These are phyloP conservation scores for Candida chauliodis DNA, from an alignment of 805 yeast species.

Conservation along the genomic window DNA sequence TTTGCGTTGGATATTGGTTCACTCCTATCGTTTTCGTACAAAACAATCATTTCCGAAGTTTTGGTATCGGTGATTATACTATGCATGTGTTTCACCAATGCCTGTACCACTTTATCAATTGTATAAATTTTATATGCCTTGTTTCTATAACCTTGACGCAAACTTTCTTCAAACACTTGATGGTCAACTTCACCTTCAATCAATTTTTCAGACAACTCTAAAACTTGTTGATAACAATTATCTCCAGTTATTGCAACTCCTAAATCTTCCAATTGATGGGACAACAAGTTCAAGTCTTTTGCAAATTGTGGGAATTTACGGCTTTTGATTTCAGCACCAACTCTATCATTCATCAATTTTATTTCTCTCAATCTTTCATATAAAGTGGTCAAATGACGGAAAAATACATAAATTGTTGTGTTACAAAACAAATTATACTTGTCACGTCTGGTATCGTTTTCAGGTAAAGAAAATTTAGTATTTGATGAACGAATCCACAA, in stretches of 20 bases:
- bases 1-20: slow-evolving; percentile 65
- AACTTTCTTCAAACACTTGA: slow-evolving; percentile 90
- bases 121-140: slow-evolving; percentile 91
- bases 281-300: slow-evolving; percentile 74
- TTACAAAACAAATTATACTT: slow-evolving; percentile 81
- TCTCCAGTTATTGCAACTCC: slow-evolving; percentile 66
- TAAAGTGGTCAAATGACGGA: slow-evolving; percentile 78
- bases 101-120: slow-evolving; percentile 84
- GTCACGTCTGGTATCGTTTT: slow-evolving; percentile 35
- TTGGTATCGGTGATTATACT: slow-evolving; percentile 73
- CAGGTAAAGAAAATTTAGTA: slow-evolving; percentile 25
- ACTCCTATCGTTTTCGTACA: slow-evolving; percentile 80
- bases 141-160: slow-evolving; percentile 92
- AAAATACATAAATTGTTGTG: slow-evolving; percentile 82
- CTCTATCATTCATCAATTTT: slow-evolving; percentile 66
- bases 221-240: slow-evolving; percentile 74
- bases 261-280: slow-evolving; percentile 76
- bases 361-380: slow-evolving; percentile 79
- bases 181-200: slow-evolving; percentile 91
- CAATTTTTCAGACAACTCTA: slow-evolving; percentile 66
- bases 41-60: slow-evolving; percentile 72
- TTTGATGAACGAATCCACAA: slow-evolving; percentile 41
- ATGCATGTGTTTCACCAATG: slow-evolving; percentile 75
- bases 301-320: slow-evolving; percentile 75
- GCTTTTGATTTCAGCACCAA: slow-evolving; percentile 64